Base-by-base conservation (phyloP, 192 early-diverging fungal genomes). In the Linnemannia hyalina region DNA sequence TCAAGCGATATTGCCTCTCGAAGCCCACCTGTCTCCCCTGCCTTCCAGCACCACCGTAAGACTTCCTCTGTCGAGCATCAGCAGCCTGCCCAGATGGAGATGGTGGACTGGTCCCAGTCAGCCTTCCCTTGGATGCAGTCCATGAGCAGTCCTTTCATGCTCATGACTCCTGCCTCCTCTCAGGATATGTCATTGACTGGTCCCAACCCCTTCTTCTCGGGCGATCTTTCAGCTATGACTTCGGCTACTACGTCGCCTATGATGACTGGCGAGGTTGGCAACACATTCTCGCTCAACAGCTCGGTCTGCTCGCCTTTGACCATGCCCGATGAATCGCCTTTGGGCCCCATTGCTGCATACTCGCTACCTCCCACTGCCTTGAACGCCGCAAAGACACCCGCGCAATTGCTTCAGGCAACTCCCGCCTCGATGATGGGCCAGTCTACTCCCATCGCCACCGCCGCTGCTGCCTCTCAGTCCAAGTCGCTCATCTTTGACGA, bases 401-500 rank as follows among this genome's bases (percentile, higher is more conserved):
- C 70, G 4, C 65, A 23, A 0, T 3, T 38, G 16, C 57, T 73
- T 35, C 32, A 47, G 40, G 68, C 68, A 11, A 60, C 74, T 57
- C 68, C 80, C 70, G 49, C 69, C 11, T 55, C 68, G 20, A 32
- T 65, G 15, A 54, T 70, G 74, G 74, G 52, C 20, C 80, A 82
- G 74, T 52, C 20, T 42, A 4, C 69, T 3, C 6, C 76, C 29
- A 23, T 42, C n/a, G 23, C 70, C 1, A 3, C 71, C 8, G 1
- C 57, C 15, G n/a, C 69, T 9, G 1, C 72, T 3, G 23, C 74
- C 3, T 23, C 68, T 10, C 70, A 68, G 20, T 44, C 74, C 10
- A 86, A 81, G 73, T 86, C 84, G 6, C 68, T 81, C 13, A 86
- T 86, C 49, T 89, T 89, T 81, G 89, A 89, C 70, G 89, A 89